A percentile compares a stretch with the other conserved stretches of the same genome.
Conservation (phyloP, 352 stramenopile species). For the Phytophthora colocasiae region DNA sequence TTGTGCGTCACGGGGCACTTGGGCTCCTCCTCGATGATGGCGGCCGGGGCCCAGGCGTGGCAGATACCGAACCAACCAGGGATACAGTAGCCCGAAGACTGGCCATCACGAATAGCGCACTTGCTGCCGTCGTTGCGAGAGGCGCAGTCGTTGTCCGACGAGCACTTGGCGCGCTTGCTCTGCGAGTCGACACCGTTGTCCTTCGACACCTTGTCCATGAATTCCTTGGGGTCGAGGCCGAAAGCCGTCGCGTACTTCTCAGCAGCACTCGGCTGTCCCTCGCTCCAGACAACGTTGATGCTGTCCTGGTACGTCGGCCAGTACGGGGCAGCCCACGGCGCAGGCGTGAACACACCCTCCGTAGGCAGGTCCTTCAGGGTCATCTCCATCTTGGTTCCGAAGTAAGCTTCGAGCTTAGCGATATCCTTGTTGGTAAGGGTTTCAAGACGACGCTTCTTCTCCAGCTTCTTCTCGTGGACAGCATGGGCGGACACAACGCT, state of each 20-base stretch:
- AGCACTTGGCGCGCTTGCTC: slow-evolving; percentile 30
- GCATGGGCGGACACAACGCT: slow-evolving; percentile 13
- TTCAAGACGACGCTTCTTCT: slow-evolving; percentile 32
- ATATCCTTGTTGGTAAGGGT: slow-evolving; percentile 30
- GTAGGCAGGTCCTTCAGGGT: slow-evolving; percentile 35
- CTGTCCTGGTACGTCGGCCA: slow-evolving; percentile 69
- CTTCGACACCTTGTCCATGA: slow-evolving; percentile 49
- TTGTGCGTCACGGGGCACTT: slow-evolving; percentile 54
- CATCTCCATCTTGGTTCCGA: slow-evolving; percentile 35
- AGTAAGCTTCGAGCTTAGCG: slow-evolving; percentile 32
- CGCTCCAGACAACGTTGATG: slow-evolving; percentile 58
- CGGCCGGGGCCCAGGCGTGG: slow-evolving; percentile 51
- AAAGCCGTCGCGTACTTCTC: slow-evolving; percentile 66
- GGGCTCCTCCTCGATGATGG: slow-evolving; percentile 52
- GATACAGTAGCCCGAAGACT: slow-evolving; percentile 55
- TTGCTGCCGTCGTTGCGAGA: slow-evolving; percentile 22
- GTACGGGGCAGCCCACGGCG: slow-evolving; percentile 63
- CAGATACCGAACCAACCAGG: slow-evolving; percentile 58
- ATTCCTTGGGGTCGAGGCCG: slow-evolving; percentile 34
- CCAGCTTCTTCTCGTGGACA: slow-evolving; percentile 4
- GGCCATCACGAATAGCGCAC: slow-evolving; percentile 38
- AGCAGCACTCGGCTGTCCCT: slow-evolving; percentile 30
- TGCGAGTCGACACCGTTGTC: slow-evolving; percentile 42
- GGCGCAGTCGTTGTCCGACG: slow-evolving; percentile 32
- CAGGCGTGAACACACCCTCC: slow-evolving; percentile 6